Conservation (phyloP, 2,329 filamentous ascomycete species). For the Nothophaeocryptopus gaeumannii region DNA sequence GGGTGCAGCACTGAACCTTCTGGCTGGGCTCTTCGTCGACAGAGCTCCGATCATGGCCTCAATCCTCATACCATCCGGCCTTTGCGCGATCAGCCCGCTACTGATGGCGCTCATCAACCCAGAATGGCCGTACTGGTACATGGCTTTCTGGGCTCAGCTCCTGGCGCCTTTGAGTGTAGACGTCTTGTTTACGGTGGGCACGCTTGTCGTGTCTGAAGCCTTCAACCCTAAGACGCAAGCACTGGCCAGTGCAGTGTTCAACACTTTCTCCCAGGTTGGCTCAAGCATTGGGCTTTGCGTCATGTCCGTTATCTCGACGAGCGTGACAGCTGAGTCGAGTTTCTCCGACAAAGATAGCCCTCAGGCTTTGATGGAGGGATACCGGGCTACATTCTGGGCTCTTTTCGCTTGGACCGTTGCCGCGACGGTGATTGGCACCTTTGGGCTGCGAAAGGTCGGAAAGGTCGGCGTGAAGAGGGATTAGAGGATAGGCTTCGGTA, state of each 20-base stretch:
- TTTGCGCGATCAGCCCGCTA: constrained; percentile 38
- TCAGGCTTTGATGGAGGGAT: constrained; percentile 38
- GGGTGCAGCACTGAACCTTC: constrained; percentile 41
- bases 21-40: constrained; percentile 23
- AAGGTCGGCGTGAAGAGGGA: constrained; percentile 42
- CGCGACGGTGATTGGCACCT: constrained; percentile 32
- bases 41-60: constrained; percentile 13
- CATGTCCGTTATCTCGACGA: constrained; percentile 37
- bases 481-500: neutral
- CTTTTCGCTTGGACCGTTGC: constrained; percentile 35
- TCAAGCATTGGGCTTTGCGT: constrained; percentile 42
- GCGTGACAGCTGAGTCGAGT: constrained; percentile 21
- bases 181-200: constrained; percentile 43
- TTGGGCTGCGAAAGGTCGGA: constrained; percentile 42
- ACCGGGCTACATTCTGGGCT: constrained; percentile 42
- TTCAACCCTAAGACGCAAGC: constrained; percentile 44
- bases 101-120: constrained; percentile 51
- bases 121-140: constrained; percentile 48
- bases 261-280: constrained; percentile 44
- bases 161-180: constrained; percentile 15
- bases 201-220: constrained; percentile 43
- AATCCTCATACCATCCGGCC: constrained; percentile 12
- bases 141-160: constrained; percentile 23
- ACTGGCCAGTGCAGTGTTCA: constrained; percentile 47
- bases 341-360: constrained; percentile 27